These are phyloP conservation scores for Aspergillus pseudoglaucus DNA, from an alignment of 2,329 filamentous ascomycete species.

Conservation along the genomic window DNA sequence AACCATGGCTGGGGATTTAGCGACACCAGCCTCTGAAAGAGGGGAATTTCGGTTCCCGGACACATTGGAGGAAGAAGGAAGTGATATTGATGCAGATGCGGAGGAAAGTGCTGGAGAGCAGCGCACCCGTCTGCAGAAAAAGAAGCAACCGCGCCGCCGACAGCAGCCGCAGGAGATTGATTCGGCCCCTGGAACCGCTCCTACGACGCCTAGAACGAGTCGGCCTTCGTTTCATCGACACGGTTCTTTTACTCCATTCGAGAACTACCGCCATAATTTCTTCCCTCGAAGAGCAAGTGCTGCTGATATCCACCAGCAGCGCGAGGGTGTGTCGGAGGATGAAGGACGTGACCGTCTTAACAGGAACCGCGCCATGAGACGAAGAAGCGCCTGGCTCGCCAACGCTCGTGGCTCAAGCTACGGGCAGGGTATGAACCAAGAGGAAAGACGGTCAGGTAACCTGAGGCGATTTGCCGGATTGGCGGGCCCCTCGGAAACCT, in stretches of 20 bases:
- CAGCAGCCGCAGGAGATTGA: conserved; percentile 46
- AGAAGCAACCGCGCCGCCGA: conserved; percentile 56
- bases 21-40: conserved; percentile 45
- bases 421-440: conserved; percentile 45
- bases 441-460: conserved; percentile 55
- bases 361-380: conserved; percentile 51
- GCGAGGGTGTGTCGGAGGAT: conserved; percentile 66
- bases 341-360: conserved; percentile 61
- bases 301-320: conserved; percentile 53
- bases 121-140: conserved; percentile 50
- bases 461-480: conserved; percentile 59
- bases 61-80: conserved; percentile 53
- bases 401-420: conserved; percentile 41
- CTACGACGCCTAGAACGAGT: conserved; percentile 54
- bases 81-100: conserved; percentile 69
- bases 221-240: conserved; percentile 34
- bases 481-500: conserved; percentile 56
- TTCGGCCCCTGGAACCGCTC: conserved; percentile 55
- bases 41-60: conserved; percentile 47
- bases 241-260: conserved; percentile 44
- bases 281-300: conserved; percentile 61
- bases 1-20: conserved; percentile 30
- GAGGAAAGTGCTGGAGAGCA: conserved; percentile 81
- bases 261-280: conserved; percentile 42
- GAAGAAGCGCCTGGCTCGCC: conserved; percentile 54